Evolutionary conservation across 2,329 filamentous ascomycete genomes (phyloP).

Genomic region (Microsporum audouinii): DNA sequence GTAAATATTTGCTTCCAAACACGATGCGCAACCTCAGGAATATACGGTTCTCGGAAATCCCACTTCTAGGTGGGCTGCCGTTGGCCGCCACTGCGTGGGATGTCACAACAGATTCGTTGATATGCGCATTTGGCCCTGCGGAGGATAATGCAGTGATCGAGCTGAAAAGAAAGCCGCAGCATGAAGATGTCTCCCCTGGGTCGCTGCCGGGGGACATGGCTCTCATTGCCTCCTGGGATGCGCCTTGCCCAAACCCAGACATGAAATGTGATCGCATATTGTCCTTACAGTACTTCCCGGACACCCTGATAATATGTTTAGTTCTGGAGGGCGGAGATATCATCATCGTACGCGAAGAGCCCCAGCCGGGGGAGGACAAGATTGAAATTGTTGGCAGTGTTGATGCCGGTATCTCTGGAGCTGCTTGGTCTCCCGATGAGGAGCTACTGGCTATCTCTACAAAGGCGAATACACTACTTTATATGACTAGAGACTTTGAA

Average conservation of each 20-base stretch:
- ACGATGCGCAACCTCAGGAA: constrained; percentile 80
- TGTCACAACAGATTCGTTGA: constrained; percentile 59
- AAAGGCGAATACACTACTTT: constrained; percentile 63
- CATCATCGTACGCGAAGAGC: constrained; percentile 65
- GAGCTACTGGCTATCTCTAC: constrained; percentile 79
- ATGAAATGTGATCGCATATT: constrained; percentile 64
- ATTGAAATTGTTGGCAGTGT: constrained; percentile 95
- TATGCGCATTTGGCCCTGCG: constrained; percentile 77
- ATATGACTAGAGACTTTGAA: constrained; percentile 90
- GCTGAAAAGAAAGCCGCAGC: constrained; percentile 44
- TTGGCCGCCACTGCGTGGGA: constrained; percentile 81
- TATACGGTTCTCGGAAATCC: constrained; percentile 57
- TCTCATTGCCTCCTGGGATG: constrained; percentile 75
- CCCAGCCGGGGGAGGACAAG: constrained; percentile 55
- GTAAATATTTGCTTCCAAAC: constrained; percentile 16
- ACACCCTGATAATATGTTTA: constrained; percentile 64
- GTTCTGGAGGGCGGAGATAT: constrained; percentile 88
- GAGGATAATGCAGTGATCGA: constrained; percentile 59
- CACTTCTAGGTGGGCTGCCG: constrained; percentile 46
- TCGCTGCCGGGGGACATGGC: constrained; percentile 33
- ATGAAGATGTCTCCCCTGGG: constrained; percentile 30
- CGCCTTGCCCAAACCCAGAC: constrained; percentile 65
- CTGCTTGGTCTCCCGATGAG: constrained; percentile 89
- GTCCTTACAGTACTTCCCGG: constrained; percentile 72
- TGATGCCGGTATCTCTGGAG: constrained; percentile 79